Evolutionary conservation across 306 rosid species (phyloP), one percentile per base, ranked within the genome.

Genomic region (Lagenaria siceraria): DNA sequence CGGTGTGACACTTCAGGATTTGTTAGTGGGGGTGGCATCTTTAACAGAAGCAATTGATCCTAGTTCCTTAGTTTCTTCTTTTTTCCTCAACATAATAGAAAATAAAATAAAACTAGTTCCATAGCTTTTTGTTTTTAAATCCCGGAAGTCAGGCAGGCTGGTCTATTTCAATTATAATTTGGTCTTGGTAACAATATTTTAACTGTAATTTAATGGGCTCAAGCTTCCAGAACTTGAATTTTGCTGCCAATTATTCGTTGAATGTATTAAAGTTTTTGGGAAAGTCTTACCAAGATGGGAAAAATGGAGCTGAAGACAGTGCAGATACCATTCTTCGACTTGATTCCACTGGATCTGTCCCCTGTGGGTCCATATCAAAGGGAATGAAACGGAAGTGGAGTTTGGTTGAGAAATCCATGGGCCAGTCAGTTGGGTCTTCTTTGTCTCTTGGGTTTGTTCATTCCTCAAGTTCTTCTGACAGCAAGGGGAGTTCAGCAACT

Each of bases 1-100:
- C 90, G 99, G 4, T 89, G 89, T 2, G 99, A 96, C 86, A 96
- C 99, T 42, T 96, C 99, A 0, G 99, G 98, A 81, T 96, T 96
- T 87, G 99, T 96, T 53, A 96, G 99, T 13, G 99, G 99, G 85
- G 99, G 97, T 77, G 91, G 83, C 80, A 81, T 80, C 58, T 71
- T 81, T 75, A 79, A 61, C 79, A 22, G 85, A 88, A 77, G 56
- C 87, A 77, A 84, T 91, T 92, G 81, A 88, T 87, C 65, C 69
- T 88, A 82, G 80, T 81, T 81, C 82, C 84, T 89, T 92, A 86
- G 79, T 18, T 33, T 49, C 22, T 27, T 64, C 13, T 29, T 60
- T 76, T 51, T 29, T 43, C 0, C 29, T 72, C 22, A 14, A 31
- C 38, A 72, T 15, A 49, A 17, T 22, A 48, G 18, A 72, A 72